Evolutionary conservation across 768 basidiomycete genomes (phyloP), one percentile per base, ranked within the genome.

Genomic region (Ramaria sp.): DNA sequence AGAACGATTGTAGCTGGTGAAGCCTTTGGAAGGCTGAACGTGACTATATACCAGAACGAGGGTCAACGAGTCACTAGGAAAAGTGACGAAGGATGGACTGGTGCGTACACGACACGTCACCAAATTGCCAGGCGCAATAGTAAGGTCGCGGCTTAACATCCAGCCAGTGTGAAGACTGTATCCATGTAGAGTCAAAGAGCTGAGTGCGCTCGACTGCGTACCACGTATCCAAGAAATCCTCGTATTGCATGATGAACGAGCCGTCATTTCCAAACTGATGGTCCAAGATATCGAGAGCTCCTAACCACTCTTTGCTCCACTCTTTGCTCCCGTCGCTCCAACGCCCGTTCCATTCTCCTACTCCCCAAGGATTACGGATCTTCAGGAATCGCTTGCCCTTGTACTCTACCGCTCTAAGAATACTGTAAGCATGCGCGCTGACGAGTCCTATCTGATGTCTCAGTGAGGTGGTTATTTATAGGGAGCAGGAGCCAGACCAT

Each of bases 21-120:
- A 0, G 66, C 60, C 5, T 67, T 63, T 2, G 72, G 64, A 16
- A 79, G 59, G 3, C 70, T 65, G 59, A 80, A 73, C 0, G 71
- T 74, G 61, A 75, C 78, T 79, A 34, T 34, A 9, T 34, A 13
- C 32, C 32, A 50, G 32, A 51, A 67, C 51, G 57, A 25, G 24
- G 37, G 10, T 37, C 22, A 27, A n/a, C 2, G 48, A 50, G 10
- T 48, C 30, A n/a, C 16, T 27, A 52, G 18, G 27, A 37, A 30
- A 42, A 24, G 32, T n/a, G 25, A 28, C n/a, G 41, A 43, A 24
- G 37, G 16, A 28, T 22, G 66, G 18, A 9, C 16, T n/a, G 32
- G 5, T 15, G 56, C 77, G 39, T 56, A 78, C 78, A 80, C 9
- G 76, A 73, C 8, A 81, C 69, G 56, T 81, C 78, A 15, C 78